Base-by-base conservation (phyloP, 163 green algal genomes). In the Prototheca wickerhamii region DNA sequence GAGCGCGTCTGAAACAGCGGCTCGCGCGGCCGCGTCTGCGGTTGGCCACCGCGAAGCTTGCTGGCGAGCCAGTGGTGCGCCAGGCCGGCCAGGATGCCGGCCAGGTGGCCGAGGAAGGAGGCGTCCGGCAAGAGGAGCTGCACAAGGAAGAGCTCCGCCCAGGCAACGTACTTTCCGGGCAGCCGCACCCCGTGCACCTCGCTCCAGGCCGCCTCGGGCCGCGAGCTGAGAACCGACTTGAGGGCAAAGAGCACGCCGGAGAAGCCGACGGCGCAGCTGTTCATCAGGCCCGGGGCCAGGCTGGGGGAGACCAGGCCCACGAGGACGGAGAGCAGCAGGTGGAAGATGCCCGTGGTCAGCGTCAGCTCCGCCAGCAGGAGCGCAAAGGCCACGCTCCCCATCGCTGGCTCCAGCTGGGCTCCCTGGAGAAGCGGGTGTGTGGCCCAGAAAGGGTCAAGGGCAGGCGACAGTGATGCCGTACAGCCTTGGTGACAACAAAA, bases 161-260 rank as follows among this genome's bases (percentile, higher is more conserved):
- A 93, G 26, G 59, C 72, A 18, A 81, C 63, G 63, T 80, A 78
- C 77, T 78, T 68, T 65, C 61, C 33, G 1, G 85, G 84, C 25
- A 92, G 52, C 3, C 6, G 33, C n/a, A 90, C 52, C 26, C 84
- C 82, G 7, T 71, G 58, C 0, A 88, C 15, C 35, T 58, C 57
- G 46, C 29, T 64, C 71, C 65, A 78, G 20, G 74, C 82, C 0
- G 83, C n/a, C n/a, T n/a, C 76, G 0, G 61, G 49, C 35, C 79
- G 40, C 55, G 74, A 34, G 42, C 70, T 84, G 15, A 90, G 75
- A 29, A 93, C 81, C 29, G 88, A 79, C 65, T 90, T 90, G 30
- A 88, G 65, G 6, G 61, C 86, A 68, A 93, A 93, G 29, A 93
- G 71, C n/a, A 93, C 80, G 1, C 67, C 80, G 0, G 73, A 86